Conservation (phyloP, 2,329 filamentous ascomycete genomes). For the Neofusicoccum kwambonambiense region DNA sequence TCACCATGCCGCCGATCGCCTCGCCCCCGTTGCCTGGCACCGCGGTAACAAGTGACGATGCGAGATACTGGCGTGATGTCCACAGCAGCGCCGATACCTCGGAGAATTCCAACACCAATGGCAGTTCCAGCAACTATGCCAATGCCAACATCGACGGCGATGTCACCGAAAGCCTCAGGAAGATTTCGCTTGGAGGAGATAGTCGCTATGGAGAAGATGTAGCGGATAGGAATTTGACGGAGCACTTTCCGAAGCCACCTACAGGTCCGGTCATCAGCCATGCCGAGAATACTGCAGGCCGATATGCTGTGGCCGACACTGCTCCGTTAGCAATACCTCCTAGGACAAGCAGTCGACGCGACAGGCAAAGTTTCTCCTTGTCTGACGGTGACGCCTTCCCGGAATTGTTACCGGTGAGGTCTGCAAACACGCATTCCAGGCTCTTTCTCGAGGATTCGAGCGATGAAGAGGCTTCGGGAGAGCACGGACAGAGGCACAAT, state of each 20-base stretch:
- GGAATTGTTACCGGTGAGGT: not conserved
- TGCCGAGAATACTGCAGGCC: constrained; percentile 59
- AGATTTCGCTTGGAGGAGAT: constrained; percentile 26
- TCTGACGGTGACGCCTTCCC: not conserved
- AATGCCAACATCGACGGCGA: not conserved
- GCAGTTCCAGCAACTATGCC: too few species aligned
- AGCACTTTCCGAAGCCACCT: constrained; percentile 16
- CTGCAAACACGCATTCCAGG: not conserved
- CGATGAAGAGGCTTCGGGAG: not conserved
- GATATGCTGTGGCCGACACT: not conserved
- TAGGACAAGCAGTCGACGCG: not conserved
- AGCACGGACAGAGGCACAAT: not conserved
- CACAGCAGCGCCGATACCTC: not conserved
- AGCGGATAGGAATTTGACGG: constrained; percentile 29
- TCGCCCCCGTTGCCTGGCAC: constrained; percentile 1
- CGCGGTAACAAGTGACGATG: not conserved
- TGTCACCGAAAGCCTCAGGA: constrained; percentile 6
- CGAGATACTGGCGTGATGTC: not conserved
- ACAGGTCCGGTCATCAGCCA: constrained; percentile 34
- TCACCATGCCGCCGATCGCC: not conserved
- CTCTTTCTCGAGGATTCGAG: constrained; percentile 2
- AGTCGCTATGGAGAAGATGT: constrained; percentile 55
- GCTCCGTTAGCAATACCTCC: not conserved
- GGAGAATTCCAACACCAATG: too few species aligned
- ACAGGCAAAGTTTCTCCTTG: not conserved